Base-by-base conservation (phyloP, 169 alveolate species). In the Plasmodium blacklocki region DNA sequence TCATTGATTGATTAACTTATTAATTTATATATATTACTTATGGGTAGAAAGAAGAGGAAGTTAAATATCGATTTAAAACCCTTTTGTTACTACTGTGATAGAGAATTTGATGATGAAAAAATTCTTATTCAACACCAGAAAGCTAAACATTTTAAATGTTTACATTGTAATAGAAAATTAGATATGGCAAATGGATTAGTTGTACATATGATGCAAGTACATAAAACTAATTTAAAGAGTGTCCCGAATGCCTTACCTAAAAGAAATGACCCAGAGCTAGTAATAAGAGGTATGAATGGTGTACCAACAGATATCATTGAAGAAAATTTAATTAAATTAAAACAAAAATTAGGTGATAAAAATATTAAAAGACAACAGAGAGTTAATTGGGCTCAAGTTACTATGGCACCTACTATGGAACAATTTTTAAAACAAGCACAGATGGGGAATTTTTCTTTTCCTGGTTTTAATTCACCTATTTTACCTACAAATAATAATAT, bases 231-330 rank as follows among this genome's bases (percentile, higher is more conserved):
- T 72, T 91, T 95, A 72, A 83, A 94, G 59, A 94, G 96, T 73
- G 99, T 98, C 21, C 99, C 99, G 45, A 98, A 97, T 89, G 99
- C 99, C 0, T 94, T 98, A 74, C 96, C 98, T 21, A 99, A 99
- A 59, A 94, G 99, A 75, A 99, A 98, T 83, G 93, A 97, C 59
- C 94, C 97, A 26, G 99, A 96, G 72, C 88, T 98, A 14, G 95
- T 96, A 50, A 96, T 98, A 45, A 98, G 97, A 94, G 99, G 99
- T 12, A 98, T 98, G 99, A 97, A 98, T 73, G 99, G 99, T 26
- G 98, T 98, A 9, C 99, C 99, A 45, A 47, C 91, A 18, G 97
- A 94, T 52, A 73, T 96, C 23, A 94, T 97, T 21, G 97, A 94
- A 64, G 98, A 97, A 74, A 94, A 94, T 60, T 93, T 91, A 71